A percentile compares a stretch with the other conserved stretches of the same genome.
Evolutionary conservation across 257 asterid genomes (phyloP).

Genomic region (Solanum lycopersicoides): DNA sequence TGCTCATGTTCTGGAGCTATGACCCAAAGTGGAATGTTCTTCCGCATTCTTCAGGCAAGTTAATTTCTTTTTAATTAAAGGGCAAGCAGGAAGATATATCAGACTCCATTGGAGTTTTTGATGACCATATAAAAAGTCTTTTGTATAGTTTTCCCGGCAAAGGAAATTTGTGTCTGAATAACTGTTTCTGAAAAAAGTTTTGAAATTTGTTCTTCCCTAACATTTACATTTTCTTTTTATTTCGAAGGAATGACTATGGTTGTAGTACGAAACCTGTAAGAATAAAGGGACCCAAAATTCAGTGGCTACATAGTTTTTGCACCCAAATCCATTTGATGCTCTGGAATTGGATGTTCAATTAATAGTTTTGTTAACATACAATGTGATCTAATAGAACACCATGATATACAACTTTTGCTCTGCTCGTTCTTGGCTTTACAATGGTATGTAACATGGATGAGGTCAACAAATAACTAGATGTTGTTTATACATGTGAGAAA

Average conservation of each 20-base stretch:
- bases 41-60: slow-evolving; percentile 72
- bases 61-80: not conserved
- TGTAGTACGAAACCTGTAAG: not conserved
- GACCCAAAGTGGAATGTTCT: slow-evolving; percentile 92
- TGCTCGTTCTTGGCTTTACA: not conserved
- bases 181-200: not conserved
- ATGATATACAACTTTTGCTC: not conserved
- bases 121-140: not conserved
- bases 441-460: not conserved
- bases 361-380: not conserved
- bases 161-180: not conserved
- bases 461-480: not conserved
- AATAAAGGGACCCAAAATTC: not conserved
- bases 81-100: not conserved
- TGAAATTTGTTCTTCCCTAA: not conserved
- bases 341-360: not conserved
- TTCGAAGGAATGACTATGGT: not conserved
- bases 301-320: not conserved
- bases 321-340: not conserved
- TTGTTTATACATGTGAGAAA: not conserved
- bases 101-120: not conserved
- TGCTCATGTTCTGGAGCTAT: slow-evolving; percentile 99
- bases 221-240: not conserved
- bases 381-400: not conserved
- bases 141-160: not conserved